Evolutionary conservation across 257 asterid genomes (phyloP).

Genomic region (Solanum chilense): DNA sequence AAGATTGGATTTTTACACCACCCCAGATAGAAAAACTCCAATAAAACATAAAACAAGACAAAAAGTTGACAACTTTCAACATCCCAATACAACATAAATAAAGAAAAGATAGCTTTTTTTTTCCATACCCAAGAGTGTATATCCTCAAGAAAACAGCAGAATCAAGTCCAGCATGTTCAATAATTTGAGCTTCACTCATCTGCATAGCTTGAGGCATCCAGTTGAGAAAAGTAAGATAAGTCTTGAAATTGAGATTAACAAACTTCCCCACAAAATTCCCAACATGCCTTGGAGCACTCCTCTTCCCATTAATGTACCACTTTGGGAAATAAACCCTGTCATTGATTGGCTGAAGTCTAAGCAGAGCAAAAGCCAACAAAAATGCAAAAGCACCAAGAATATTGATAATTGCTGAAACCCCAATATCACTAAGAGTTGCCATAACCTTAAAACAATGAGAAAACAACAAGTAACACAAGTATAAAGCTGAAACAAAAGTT

Average conservation of each 20-base stretch:
- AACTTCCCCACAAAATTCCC: conserved; percentile 71
- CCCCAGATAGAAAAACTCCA: neutral
- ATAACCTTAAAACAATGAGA: conserved; percentile 13
- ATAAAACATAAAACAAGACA: neutral
- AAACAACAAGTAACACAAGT: neutral
- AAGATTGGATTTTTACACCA: neutral
- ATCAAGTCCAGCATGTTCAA: conserved; percentile 91
- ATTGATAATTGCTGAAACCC: conserved; percentile 79
- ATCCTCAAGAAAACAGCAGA: conserved; percentile 96
- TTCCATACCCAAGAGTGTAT: conserved; percentile 71
- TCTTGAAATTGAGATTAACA: conserved; percentile 62
- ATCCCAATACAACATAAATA: neutral
- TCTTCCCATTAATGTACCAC: conserved; percentile 81
- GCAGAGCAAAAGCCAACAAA: conserved; percentile 84
- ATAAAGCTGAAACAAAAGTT: neutral
- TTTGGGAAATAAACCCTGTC: conserved; percentile 93
- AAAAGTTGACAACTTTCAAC: neutral
- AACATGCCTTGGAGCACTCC: conserved; percentile 50
- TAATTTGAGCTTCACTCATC: conserved; percentile 80
- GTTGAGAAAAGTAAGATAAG: conserved; percentile 81
- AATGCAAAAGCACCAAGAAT: conserved; percentile 62
- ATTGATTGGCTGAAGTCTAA: conserved; percentile 89
- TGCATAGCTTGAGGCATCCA: conserved; percentile 98
- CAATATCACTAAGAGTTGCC: conserved; percentile 90
- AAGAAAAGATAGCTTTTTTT: neutral